Base-by-base conservation (phyloP, 106 monocot species). In the Apostasia ramifera region DNA sequence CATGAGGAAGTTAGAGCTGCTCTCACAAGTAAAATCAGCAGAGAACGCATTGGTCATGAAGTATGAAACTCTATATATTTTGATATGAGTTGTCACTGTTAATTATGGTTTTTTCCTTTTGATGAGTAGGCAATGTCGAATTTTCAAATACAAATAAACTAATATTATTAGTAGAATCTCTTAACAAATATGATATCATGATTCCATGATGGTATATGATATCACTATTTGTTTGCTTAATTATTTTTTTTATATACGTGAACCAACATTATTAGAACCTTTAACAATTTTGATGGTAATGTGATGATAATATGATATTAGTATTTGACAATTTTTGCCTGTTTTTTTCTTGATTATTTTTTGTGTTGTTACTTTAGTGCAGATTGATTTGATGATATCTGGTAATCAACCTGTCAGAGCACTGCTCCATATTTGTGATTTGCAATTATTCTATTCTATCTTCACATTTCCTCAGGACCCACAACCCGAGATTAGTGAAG, bases 21-120 rank as follows among this genome's bases (percentile, higher is more conserved):
- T 47, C 78, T 98, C 63, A 77, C 72, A 14, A 73, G 76, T 70
- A 98, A 98, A 84, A 93, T 98, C 46, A 98, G 98, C 74, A 82
- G 90, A 83, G 98, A 98, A 73, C 93, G 98, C 1, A 83, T 98
- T 70, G 98, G 98, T 54, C 98, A 93, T 80, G 98, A 98, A 72
- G 92, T 93, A 84, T 73, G 65, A 48, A 43, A 26, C 26, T 26
- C 26, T 26, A 26, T 26, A 26, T 26, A 26, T 26, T 26, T 26
- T 26, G 26, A 26, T 26, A 26, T 26, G 26, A 26, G 26, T 26
- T 26, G 26, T 26, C 26, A 26, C 26, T 26, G 26, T 26, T 26
- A 26, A 26, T 26, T 0, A 26, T 26, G 26, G 26, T 26, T 26
- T 26, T 26, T 26, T 26, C 26, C 26, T 26, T 26, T 26, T 26